Evolutionary conservation across 805 yeast species (phyloP), one percentile per base, ranked within the genome.

Genomic region (Wickerhamomyces queroliae): DNA sequence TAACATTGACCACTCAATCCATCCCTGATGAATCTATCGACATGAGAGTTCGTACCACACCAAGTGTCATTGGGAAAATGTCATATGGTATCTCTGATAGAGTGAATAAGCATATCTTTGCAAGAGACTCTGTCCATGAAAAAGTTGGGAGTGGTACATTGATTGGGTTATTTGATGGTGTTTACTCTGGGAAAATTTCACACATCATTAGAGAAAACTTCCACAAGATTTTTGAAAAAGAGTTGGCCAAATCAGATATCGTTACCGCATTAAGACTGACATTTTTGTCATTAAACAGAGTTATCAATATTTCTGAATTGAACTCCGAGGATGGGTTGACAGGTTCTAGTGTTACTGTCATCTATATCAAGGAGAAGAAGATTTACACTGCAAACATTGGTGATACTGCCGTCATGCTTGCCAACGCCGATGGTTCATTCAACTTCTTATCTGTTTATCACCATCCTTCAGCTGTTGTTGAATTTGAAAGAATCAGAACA

Each of bases 71-170:
- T 18, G 81, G 83, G 35, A 76, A 75, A 34, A 74, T 85, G 66
- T 79, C 88, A 0, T 88, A 89, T 55, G 99, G 99, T 56, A 89
- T 93, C 36, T 83, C 97, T 2, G 99, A 93, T 61, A 69, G 83
- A 4, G 67, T 91, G 49, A 96, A 96, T 2, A 69, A 69, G 38
- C 66, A 79, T 37, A 74, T 93, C 3, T 74, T 89, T 0, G 76
- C 83, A 6, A 74, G 95, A 53, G 99, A 93, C 63, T 78, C 86
- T 29, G 90, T 93, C 26, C 74, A 84, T 47, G 96, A 89, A 53
- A 80, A 84, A 50, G 88, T 90, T 62, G 71, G 96, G 43, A 95
- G 95, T 16, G 80, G 80, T 39, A 75, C 80, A 23, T 68, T 93
- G 39, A 67, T 91, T 42, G 88, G 95, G 36, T 62, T 89, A 33